Evolutionary conservation across 768 basidiomycete genomes (phyloP), one percentile per base, ranked within the genome.

Genomic region (Russula lepida): DNA sequence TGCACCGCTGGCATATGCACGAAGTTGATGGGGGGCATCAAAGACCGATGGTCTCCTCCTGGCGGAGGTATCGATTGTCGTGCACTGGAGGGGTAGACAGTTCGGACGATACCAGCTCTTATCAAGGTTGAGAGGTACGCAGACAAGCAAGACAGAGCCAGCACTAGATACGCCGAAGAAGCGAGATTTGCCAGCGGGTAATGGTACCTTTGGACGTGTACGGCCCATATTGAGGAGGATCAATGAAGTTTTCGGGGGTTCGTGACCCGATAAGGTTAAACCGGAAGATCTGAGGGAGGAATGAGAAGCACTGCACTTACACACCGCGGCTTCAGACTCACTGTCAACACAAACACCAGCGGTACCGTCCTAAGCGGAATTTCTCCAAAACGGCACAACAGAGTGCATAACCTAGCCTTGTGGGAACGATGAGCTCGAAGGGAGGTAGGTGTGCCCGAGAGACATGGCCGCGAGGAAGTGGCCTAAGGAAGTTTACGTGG

Each of bases 211-310:
- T 25, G 60, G 41, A 35, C 32, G 50, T 52, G 32, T 23, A 37
- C 43, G 6, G 35, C 27, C 56, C 35, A 43, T 46, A 63, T 49
- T 49, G 33, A 44, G 62, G 47, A 32, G 41, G 9, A 49, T 27
- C 37, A 17, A 56, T 46, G 19, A 47, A 63, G 12, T 43, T 54
- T 58, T 58, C 30, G 52, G 30, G 61, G 19, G 56, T 39, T 54
- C 21, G 39, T 21, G 37, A 49, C 62, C 21, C 41, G 56, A 63
- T 63, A 58, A 63, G 62, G 62, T 58, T 54, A 63, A 54, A 58
- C 46, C 4, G 43, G 35, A 48, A 33, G 33, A 58, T 54, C 51
- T 53, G 37, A 39, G 27, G 59, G 17, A 37, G 35, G 30, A 35
- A 8, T 28, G n/a, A 52, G 33, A 58, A 54, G 50, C 11, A 19